Percentiles rank a stretch among this genome's conserved stretches.
Conservation (phyloP, 768 basidiomycete genomes). For the Lactarius sanguifluus region DNA sequence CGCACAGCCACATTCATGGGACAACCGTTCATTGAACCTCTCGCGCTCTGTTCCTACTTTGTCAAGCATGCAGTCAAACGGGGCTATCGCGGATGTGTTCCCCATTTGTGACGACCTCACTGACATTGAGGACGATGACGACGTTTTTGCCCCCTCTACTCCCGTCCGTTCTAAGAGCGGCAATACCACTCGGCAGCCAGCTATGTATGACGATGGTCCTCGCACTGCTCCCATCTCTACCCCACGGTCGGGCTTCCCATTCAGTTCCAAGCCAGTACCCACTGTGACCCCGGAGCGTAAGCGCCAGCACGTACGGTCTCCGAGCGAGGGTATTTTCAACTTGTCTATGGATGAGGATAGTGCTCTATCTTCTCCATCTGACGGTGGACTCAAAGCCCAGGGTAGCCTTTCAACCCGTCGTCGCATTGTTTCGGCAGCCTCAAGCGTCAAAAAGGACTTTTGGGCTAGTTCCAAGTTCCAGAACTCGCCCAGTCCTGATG, state of each 20-base stretch:
- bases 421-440: conserved; percentile 24
- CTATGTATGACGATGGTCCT: conserved; percentile 40
- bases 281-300: conserved; percentile 41
- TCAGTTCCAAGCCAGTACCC: conserved; percentile 40
- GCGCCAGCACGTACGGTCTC: conserved; percentile 51
- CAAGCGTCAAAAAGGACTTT: conserved; percentile 37
- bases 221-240: conserved; percentile 53
- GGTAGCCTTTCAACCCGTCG: conserved; percentile 32
- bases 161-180: conserved; percentile 44
- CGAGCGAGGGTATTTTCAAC: conserved; percentile 73
- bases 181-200: conserved; percentile 37
- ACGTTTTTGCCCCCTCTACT: conserved; percentile 50
- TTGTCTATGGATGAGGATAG: conserved; percentile 72
- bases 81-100: conserved; percentile 43
- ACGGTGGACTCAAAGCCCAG: conserved; percentile 41
- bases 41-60: conserved; percentile 54
- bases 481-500: conserved; percentile 84
- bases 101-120: conserved; percentile 75
- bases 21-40: conserved; percentile 32
- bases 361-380: conserved; percentile 41
- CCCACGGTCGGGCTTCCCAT: conserved; percentile 41
- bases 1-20: conserved; percentile 18
- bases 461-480: conserved; percentile 84
- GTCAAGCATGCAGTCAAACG: conserved; percentile 38
- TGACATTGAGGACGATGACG: conserved; percentile 40